Base-by-base conservation (phyloP, 2,329 filamentous ascomycete genomes). In the Davidsoniella virescens region DNA sequence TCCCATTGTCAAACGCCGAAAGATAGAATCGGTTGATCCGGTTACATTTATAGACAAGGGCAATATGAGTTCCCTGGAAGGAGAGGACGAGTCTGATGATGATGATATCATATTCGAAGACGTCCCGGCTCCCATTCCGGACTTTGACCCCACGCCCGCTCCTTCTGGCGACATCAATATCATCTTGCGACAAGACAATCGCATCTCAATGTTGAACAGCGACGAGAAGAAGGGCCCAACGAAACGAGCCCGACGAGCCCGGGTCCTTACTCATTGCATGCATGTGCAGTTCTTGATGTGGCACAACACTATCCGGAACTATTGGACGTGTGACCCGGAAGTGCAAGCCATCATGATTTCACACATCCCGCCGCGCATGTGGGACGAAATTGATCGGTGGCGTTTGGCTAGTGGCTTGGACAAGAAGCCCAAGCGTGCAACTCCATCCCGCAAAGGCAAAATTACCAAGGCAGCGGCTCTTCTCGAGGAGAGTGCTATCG, bases 211-310 rank as follows among this genome's bases (percentile, higher is more conserved):
- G 25, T 71, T 72, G 8, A 80, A 80, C 55, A 68, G 75, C 0
- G 76, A 77, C 18, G 69, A 69, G 16, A 94, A 86, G 64, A 94
- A 90, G 61, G 88, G 87, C 0, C 84, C 85, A 0, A 83, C 84
- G 2, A 94, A 94, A 64, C 77, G 83, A 25, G 87, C 95, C 60
- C 78, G 86, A 47, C 75, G 79, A 54, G 83, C 90, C 51, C 76
- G 92, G 23, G 75, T 80, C 33, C 73, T 80, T 3, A 87, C 87
- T 0, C 92, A 98, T 63, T 84, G 85, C 57, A 72, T 94, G 57
- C 92, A 98, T 63, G 87, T 96, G 2, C 80, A 93, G 61, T 76
- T 80, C 48, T 68, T 98, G 14, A 73, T 98, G 53, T 95, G 83
- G 72, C 88, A 96, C 62, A 96, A 96, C 60, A 76, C 85, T 0